These are phyloP conservation scores for Barnettozyma pratensis DNA, from an alignment of 805 yeast genomes.

Conservation along the genomic window DNA sequence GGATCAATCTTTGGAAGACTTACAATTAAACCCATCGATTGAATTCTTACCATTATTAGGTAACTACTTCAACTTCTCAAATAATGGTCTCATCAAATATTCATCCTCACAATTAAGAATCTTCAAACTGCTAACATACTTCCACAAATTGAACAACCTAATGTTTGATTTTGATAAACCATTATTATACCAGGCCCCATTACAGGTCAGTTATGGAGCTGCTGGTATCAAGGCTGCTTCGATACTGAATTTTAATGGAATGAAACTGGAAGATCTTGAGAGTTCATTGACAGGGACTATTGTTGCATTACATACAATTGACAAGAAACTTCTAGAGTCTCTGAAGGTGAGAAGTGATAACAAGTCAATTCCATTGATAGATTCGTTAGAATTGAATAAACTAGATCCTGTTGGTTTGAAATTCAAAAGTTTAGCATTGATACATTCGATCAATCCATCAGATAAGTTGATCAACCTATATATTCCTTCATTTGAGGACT, in stretches of 20 bases:
- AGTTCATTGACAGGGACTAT: conserved; percentile 32
- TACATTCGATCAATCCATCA: conserved; percentile 56
- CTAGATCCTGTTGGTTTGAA: conserved; percentile 10
- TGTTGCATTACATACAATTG: conserved; percentile 27
- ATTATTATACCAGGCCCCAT: conserved; percentile 34
- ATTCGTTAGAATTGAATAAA: conserved; percentile 2
- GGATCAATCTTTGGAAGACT: conserved; percentile 21
- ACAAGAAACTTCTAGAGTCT: conserved; percentile 11
- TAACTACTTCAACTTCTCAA: conserved; percentile 15
- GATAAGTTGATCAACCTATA: conserved; percentile 46
- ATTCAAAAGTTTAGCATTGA: conserved; percentile 50
- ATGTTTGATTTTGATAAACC: conserved; percentile 38
- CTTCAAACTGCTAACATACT: conserved; percentile 45
- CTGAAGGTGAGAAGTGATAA: conserved; percentile 14
- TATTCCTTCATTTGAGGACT: conserved; percentile 35
- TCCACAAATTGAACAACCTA: conserved; percentile 36
- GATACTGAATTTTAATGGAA: conserved; percentile 29
- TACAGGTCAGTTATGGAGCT: conserved; percentile 34
- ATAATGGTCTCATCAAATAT: conserved; percentile 24
- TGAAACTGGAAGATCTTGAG: conserved; percentile 30
- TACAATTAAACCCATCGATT: conserved; percentile 23
- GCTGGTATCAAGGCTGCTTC: conserved; percentile 34
- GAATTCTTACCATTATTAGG: conserved; percentile 34
- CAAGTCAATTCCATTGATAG: conserved; percentile 21
- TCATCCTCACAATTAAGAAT: conserved; percentile 49